Evolutionary conservation across 768 basidiomycete genomes (phyloP).

Genomic region (Dioszegia aurantiaca): DNA sequence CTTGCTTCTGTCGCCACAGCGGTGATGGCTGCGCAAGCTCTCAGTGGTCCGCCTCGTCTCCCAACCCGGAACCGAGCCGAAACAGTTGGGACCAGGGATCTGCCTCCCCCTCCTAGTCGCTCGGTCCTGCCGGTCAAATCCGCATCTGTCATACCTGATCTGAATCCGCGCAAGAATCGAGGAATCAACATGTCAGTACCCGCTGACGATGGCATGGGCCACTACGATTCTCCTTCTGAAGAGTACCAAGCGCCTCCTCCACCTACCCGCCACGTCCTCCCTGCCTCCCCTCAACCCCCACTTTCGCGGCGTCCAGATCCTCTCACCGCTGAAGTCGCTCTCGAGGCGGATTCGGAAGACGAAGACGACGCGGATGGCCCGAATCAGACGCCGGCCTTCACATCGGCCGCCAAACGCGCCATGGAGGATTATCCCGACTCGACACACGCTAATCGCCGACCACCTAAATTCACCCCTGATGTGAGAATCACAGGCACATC

Average conservation of each 20-base stretch:
- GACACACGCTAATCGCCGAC: conserved; percentile 54
- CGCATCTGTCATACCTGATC: not conserved
- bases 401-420: conserved; percentile 29
- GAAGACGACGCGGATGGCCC: conserved; percentile 46
- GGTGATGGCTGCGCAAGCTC: conserved; percentile 11
- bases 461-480: conserved; percentile 51
- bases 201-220: not conserved
- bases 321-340: conserved; percentile 15
- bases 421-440: conserved; percentile 55
- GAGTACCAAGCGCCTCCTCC: conserved; percentile 36
- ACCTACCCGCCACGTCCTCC: conserved; percentile 27
- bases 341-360: conserved; percentile 37
- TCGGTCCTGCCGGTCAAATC: not conserved
- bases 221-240: conserved; percentile 6
- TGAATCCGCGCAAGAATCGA: not conserved
- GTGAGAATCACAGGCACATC: conserved; percentile 30
- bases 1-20: conserved; percentile 7
- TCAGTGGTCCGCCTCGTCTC: conserved; percentile 8
- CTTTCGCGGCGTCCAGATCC: conserved; percentile 23
- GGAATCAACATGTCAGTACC: conserved; percentile 10
- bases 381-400: conserved; percentile 21
- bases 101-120: not conserved
- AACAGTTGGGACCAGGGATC: not conserved
- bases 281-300: conserved; percentile 13
- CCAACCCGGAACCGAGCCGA: conserved; percentile 7